Base-by-base conservation (phyloP, 805 yeast genomes). In the fission yeast (Schizosaccharomyces pombe) region DNA sequence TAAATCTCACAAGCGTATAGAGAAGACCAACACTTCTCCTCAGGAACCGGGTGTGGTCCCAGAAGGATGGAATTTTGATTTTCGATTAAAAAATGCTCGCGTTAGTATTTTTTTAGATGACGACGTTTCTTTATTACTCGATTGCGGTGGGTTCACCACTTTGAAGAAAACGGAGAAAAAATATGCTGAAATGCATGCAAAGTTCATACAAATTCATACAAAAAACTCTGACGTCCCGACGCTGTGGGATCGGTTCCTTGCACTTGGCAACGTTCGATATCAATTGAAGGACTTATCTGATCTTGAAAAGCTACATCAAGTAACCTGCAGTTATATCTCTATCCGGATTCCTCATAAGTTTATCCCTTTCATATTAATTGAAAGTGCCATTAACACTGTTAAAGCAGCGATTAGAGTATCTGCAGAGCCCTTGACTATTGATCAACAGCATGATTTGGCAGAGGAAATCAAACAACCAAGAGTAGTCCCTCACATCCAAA, bases 291-390 rank as follows among this genome's bases (percentile, higher is more conserved):
- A 26, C 12, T 40, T 22, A 22, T 28, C 19, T 16, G 14, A 6
- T 26, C 53, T n/a, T 2, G 30, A 26, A 30, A 30, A 16, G 39
- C 16, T 32, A 30, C 53, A 49, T 30, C 22, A 8, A 2, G 22
- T 49, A 6, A 49, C 62, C 14, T 58, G 65, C n/a, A 66, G 63
- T 6, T 66, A 64, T 2, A 51, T 70, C 56, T 59, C 68, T 11
- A 54, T 70, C 55, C 65, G 64, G 28, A 61, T 85, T 53, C 95
- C 96, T 0, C 76, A 80, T 63, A 77, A 78, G 55, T 83, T 83
- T 62, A 71, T 82, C 54, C 77, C 84, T 55, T 84, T 83, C 66
- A 75, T 79, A 26, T 73, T 87, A n/a, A 77, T 87, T 61, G 95
- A 87, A 61, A 82, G 82, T 60, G 67, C 82, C 14, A 73, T 84